Base-by-base conservation (phyloP, 225 moss, liverwort and hornwort species). In the Polytrichum commune region DNA sequence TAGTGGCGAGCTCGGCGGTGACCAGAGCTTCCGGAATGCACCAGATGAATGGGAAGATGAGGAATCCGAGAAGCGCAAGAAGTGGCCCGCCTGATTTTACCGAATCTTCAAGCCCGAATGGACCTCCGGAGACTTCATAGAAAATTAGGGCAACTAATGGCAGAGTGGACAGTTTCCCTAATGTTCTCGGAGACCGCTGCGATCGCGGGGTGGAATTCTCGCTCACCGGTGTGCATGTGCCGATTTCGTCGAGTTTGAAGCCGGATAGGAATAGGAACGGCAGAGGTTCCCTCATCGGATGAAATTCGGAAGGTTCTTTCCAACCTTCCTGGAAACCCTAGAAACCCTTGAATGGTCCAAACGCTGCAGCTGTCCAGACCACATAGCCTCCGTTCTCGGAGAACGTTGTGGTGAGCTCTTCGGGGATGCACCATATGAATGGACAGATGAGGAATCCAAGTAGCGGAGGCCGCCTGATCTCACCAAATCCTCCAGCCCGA, bases 41-140 rank as follows among this genome's bases (percentile, higher is more conserved):
- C 89, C 89, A 89, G 1, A 89, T 27, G n/a, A 86, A 67, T 4
- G 89, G 89, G 54, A 89, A 81, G 23, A 84, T 29, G 4, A 67
- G 18, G 69, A 86, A 89, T 29, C 89, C 89, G 24, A 89, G 68
- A 1, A 89, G 29, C 6, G 89, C 81, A 2, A 89, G 73, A 9
- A 89, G 75, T 1, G 86, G 89, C 3, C 89, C 89, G 61, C 89
- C 89, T 28, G 89, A 65, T 74, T 67, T 79, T 20, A 89, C 89
- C n/a, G 89, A 79, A 38, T 86, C 86, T 55, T 89, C 86, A 6
- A 89, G 82, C 13, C 86, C 89, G 58, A 86, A 86, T 6, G 89
- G 89, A 22, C 89, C 89, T 18, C 89, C 89, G 5, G 89, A 86
- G n/a, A 89, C 89, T 77, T 72, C 86, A 63, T 86, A 89, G 27